Base-by-base conservation (phyloP, 75 land plant species). In the Cunninghamia lanceolata region DNA sequence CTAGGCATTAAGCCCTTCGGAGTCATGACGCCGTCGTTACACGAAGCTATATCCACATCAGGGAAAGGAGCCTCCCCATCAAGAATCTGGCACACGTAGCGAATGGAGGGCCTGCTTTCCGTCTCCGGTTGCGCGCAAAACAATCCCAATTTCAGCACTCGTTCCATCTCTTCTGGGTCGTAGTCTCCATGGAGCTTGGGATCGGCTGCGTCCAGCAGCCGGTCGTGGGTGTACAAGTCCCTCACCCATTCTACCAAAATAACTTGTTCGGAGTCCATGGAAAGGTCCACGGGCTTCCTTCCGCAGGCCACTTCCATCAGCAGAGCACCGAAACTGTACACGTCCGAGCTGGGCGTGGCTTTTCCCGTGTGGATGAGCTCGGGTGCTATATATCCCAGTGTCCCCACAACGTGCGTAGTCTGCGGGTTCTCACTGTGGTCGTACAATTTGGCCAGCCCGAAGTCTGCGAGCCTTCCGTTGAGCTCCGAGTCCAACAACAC, bases 361-460 rank as follows among this genome's bases (percentile, higher is more conserved):
- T 89, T 88, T 8, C 91, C 91, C 3, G 87, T 85, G 52, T 85
- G 87, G 10, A 86, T 73, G n/a, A 88, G 53, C 87, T 90, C 91
- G 5, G 91, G 91, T 17, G 91, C 91, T 9, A 90, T 54, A 82
- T 90, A 90, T 25, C 91, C 91, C 79, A 89, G 77, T 0, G 91
- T 90, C 7, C 91, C 91, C 9, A 88, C 86, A 10, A 89, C 71
- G 15, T 52, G 73, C 14, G 91, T 90, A 28, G 87, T 85, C 80
- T 82, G 35, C 16, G 90, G 86, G 39, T 47, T 82, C 21, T 84
- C 59, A 59, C 84, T 86, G 85, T 89, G 91, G 34, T 85, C 85
- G 16, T 86, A 52, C 54, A 90, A n/a, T 38, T 91, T 32, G 13
- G 91, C 91, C 56, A 90, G 84, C 15, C 91, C 91, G 78, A 90